Percentiles rank a stretch among this genome's conserved stretches.
Conservation (phyloP, 192 early-diverging fungal genomes). For the Linnemannia elongata region DNA sequence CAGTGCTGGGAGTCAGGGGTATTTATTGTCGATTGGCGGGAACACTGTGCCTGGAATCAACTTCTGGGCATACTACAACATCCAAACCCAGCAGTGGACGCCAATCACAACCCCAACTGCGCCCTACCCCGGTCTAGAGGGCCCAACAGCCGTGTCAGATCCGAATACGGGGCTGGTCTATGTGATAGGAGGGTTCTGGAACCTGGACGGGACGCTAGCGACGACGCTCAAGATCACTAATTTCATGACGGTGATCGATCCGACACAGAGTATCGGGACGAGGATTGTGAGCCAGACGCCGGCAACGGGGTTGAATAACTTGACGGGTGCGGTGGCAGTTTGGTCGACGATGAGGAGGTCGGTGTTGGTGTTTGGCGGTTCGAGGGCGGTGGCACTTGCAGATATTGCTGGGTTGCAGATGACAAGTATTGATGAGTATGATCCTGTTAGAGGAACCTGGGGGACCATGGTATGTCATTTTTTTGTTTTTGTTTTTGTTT, state of each 20-base stretch:
- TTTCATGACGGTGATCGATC: conserved; percentile 27
- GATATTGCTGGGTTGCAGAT: conserved; percentile 3
- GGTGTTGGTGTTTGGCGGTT: conserved; percentile 41
- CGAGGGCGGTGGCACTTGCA: neutral
- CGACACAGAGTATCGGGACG: neutral
- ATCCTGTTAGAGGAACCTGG: conserved; percentile 14
- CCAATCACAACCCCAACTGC: neutral
- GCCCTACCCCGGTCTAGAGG: conserved; percentile 24
- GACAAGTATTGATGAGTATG: conserved; percentile 21
- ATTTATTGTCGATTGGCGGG: conserved; percentile 20
- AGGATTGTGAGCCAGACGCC: neutral
- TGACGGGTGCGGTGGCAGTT: conserved; percentile 24
- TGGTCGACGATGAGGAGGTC: conserved; percentile 32
- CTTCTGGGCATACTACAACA: neutral
- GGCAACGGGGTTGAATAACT: conserved; percentile 3
- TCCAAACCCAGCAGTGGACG: neutral
- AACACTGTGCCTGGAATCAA: neutral
- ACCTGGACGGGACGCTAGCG: neutral
- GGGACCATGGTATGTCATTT: conserved; percentile 1
- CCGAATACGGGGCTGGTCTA: conserved; percentile 30
- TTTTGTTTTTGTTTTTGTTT: neutral
- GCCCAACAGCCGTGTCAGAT: conserved; percentile 18
- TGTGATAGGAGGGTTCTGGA: conserved; percentile 38
- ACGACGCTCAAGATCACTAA: conserved; percentile 16
- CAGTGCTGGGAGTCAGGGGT: neutral